Evolutionary conservation across 2,329 filamentous ascomycete species (phyloP).

Genomic region (Fusarium temperatum): DNA sequence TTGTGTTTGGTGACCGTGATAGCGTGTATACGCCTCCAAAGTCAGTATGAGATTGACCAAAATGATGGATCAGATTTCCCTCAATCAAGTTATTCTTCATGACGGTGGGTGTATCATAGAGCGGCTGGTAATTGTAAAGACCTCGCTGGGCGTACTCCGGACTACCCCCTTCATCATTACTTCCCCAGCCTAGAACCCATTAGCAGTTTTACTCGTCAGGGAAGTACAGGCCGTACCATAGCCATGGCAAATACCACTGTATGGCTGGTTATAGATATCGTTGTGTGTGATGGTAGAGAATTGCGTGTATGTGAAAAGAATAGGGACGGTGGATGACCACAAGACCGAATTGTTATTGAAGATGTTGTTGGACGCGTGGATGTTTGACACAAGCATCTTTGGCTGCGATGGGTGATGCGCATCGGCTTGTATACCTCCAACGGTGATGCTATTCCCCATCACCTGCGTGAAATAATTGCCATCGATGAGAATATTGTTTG

Average conservation of each 20-base stretch:
- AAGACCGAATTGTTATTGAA: slow-evolving; percentile 9
- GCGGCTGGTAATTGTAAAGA: neutral
- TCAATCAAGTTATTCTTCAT: slow-evolving; percentile 1
- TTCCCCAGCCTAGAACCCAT: neutral
- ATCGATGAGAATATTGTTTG: neutral
- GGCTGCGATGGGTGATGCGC: neutral
- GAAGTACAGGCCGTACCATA: neutral
- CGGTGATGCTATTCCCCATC: slow-evolving; percentile 5
- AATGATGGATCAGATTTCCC: neutral
- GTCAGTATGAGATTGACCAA: neutral
- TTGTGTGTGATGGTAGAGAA: slow-evolving; percentile 2
- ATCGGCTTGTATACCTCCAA: neutral
- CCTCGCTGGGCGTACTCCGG: neutral
- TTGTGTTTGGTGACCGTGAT: neutral
- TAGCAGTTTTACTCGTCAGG: neutral
- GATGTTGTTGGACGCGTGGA: neutral
- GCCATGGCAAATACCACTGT: slow-evolving; percentile 4
- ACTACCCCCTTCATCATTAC: neutral
- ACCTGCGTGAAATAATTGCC: neutral
- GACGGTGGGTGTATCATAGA: neutral
- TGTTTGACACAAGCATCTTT: neutral
- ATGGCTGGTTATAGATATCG: neutral
- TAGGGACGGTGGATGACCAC: slow-evolving; percentile 1
- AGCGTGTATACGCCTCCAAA: slow-evolving; percentile 4
- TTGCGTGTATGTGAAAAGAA: neutral